Evolutionary conservation across 371 early-diverging fungal species (phyloP), one percentile per base, ranked within the genome.

Genomic region (Rhizomucor pusillus): DNA sequence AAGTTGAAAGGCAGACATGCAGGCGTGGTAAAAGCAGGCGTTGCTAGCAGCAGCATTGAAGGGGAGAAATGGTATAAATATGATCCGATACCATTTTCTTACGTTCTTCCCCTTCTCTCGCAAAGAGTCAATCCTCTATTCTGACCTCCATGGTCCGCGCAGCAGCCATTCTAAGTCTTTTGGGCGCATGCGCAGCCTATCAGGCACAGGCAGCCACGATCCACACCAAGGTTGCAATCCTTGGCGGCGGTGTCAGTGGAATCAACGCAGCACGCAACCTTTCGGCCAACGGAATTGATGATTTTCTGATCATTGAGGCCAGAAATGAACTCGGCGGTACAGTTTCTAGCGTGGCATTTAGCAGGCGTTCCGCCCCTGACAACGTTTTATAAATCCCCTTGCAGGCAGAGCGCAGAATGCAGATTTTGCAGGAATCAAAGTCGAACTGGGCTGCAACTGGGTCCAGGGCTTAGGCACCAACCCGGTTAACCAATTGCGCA

Each of bases 371-470:
- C 10, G 51, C 19, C 18, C 39, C 29, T 29, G 29, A 29, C 29
- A 7, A 29, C 29, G 29, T 29, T 29, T 29, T 29, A 24, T 3
- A 14, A 47, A 40, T 18, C 9, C 10, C 43, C 47, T 18, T 50
- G 37, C 43, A 73, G 73, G 76, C 5, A 60, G 78, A 52, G 73
- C 74, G 16, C 74, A 74, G 57, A 54, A 71, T 55, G 60, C 52
- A 9, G 56, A 56, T 3, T 74, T 77, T 59, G 74, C 63, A 7
- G 67, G 57, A 35, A 47, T 57, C 12, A 55, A 58, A 20, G 58
- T 77, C 43, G 78, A 77, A 53, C 19, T 70, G 13, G 78, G 78
- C 10, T 73, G 75, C 43, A 77, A 77, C 34, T 77, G 78, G 78
- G 78, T 77, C 20, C 78, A 77, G 56, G 78, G 73, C n/a, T 41